phyloP scores from a whole-genome alignment of 148 eudicot genomes.

The Amaranthus palmeri region DNA sequence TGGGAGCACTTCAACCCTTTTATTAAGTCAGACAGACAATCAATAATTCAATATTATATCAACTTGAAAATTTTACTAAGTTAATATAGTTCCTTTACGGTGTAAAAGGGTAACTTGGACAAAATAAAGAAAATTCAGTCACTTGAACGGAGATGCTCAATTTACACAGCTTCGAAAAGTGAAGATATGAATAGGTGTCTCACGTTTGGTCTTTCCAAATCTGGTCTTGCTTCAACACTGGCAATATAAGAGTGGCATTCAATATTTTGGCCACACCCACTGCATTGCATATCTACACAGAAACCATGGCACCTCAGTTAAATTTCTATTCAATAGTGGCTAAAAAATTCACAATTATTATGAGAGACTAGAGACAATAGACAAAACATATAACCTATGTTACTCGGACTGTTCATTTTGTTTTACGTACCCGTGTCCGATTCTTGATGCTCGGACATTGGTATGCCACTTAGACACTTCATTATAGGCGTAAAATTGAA shows the following conservation, averaged over 20 bases:
- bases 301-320: conserved; percentile 12
- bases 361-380: not conserved
- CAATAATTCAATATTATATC: not conserved
- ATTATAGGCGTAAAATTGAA: too few species aligned
- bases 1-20: not conserved
- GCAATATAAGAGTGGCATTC: conserved; percentile 93
- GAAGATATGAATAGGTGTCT: conserved; percentile 24
- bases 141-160: not conserved
- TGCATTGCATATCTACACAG: conserved; percentile 92
- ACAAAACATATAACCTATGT: not conserved
- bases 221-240: conserved; percentile 98
- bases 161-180: not conserved
- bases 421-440: too few species aligned
- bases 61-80: not conserved
- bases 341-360: not conserved
- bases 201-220: conserved; percentile 99
- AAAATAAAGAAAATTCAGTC: not conserved
- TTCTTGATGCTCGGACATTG: too few species aligned
- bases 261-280: conserved; percentile 95
- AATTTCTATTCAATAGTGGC: not conserved
- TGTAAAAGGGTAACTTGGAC: not conserved
- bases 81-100: not conserved
- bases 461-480: too few species aligned
- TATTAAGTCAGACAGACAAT: not conserved
- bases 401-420: too few species aligned